These are phyloP conservation scores for Aspergillus baeticus DNA, from an alignment of 495 filamentous ascomycete genomes.

Conservation along the genomic window DNA sequence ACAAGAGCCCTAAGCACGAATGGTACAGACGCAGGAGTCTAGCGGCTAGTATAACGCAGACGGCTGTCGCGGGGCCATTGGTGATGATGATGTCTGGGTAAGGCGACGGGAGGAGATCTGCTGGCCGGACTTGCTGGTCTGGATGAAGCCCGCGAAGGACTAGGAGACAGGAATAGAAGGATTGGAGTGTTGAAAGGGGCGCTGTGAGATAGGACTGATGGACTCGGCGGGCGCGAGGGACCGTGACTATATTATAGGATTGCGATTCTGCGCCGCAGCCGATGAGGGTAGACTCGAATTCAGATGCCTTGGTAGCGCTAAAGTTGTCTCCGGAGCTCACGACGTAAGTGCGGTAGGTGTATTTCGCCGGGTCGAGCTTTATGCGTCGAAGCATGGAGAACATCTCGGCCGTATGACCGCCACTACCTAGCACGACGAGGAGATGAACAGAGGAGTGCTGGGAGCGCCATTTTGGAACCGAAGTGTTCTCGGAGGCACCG, in stretches of 20 bases:
- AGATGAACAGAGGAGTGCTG: constrained; percentile 56
- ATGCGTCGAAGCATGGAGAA: constrained; percentile 66
- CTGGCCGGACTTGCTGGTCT: constrained; percentile 25
- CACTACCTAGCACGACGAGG: constrained; percentile 83
- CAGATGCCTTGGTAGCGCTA: constrained; percentile 62
- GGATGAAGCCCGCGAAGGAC: constrained; percentile 43
- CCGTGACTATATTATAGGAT: constrained; percentile 55
- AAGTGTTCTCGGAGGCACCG: constrained; percentile 32
- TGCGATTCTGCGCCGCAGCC: constrained; percentile 18
- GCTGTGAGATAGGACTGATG: constrained; percentile 75
- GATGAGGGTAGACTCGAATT: constrained; percentile 53
- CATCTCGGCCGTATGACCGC: constrained; percentile 95
- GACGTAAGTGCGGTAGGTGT: constrained; percentile 76
- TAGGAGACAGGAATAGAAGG: constrained; percentile 48
- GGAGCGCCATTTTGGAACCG: constrained; percentile 31
- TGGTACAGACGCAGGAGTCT: constrained; percentile 63
- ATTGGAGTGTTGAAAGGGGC: constrained; percentile 56
- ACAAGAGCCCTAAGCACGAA: constrained; percentile 9
- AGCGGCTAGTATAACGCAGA: constrained; percentile 72
- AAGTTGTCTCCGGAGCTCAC: constrained; percentile 74
- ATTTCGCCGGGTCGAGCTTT: constrained; percentile 43
- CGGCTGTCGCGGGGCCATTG: constrained; percentile 86
- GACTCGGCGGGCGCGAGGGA: constrained; percentile 70
- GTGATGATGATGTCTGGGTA: constrained; percentile 75
- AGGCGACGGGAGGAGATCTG: constrained; percentile 19